Conservation (phyloP, 139 green algal species). For the Picochlorum sp. region DNA sequence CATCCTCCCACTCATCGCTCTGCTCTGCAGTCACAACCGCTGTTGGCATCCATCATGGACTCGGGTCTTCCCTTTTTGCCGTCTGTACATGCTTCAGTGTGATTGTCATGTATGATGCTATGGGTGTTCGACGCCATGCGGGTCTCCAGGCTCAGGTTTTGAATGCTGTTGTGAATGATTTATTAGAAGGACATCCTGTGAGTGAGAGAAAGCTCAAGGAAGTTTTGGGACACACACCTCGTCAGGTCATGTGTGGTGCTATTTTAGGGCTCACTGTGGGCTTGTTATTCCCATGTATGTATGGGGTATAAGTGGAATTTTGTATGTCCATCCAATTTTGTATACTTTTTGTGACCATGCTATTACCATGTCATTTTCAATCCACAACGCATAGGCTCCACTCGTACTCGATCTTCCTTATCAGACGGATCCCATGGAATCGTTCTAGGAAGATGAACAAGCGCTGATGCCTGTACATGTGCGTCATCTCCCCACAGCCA, state of each 20-base stretch:
- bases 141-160: constrained; percentile 86
- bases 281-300: constrained; percentile 35
- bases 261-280: constrained; percentile 46
- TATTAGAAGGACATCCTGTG: constrained; percentile 64
- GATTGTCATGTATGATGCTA: constrained; percentile 99
- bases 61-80: constrained; percentile 79
- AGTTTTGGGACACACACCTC: constrained; percentile 89
- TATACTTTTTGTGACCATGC: neutral
- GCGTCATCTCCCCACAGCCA: neutral
- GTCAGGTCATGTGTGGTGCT: constrained; percentile 64
- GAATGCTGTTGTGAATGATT: constrained; percentile 75
- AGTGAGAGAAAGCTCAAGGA: constrained; percentile 86
- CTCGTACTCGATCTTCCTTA: constrained; percentile 16
- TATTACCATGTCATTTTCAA: constrained; percentile 29
- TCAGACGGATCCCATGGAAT: constrained; percentile 18
- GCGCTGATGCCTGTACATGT: constrained; percentile 5
- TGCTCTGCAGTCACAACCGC: constrained; percentile 80
- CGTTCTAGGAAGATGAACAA: constrained; percentile 19
- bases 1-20: constrained; percentile 91
- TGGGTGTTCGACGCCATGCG: constrained; percentile 87
- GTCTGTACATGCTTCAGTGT: constrained; percentile 77
- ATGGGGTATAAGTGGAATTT: neutral
- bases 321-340: constrained; percentile 1
- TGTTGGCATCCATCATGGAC: constrained; percentile 72
- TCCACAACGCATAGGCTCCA: constrained; percentile 29